Conservation (phyloP, 106 monocot genomes). For the Cymbidium sinense region DNA sequence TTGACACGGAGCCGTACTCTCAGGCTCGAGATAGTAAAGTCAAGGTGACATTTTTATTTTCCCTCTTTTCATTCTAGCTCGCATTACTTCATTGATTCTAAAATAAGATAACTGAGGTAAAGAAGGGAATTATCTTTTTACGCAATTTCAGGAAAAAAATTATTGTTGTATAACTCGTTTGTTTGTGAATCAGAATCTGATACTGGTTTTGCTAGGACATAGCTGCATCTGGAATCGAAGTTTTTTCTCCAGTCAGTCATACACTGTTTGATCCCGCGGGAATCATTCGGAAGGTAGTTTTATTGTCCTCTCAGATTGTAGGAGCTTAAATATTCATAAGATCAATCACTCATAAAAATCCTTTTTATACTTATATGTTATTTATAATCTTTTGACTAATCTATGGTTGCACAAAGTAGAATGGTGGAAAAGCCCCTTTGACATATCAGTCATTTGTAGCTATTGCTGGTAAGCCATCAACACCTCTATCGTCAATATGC, state of each 20-base stretch:
- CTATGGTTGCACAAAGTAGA: conserved; percentile 23
- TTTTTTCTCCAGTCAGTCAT: conserved; percentile 76
- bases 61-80: not conserved
- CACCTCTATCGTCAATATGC: conserved; percentile 38
- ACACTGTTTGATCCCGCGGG: conserved; percentile 71
- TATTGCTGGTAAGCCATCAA: conserved; percentile 54
- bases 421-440: conserved; percentile 72
- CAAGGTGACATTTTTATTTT: conserved; percentile 27
- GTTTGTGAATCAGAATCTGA: not conserved
- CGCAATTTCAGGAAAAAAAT: not conserved
- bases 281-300: conserved; percentile 58
- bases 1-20: conserved; percentile 73
- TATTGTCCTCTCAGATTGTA: not conserved
- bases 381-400: not conserved
- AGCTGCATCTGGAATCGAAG: conserved; percentile 57
- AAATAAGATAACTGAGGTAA: not conserved
- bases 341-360: not conserved
- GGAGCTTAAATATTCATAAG: not conserved
- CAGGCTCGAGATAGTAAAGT: conserved; percentile 43
- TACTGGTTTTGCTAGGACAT: conserved; percentile 42
- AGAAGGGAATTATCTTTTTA: not conserved
- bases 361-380: not conserved
- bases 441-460: conserved; percentile 83
- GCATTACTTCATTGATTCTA: not conserved
- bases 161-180: not conserved